These are phyloP conservation scores for Clohesyomyces aquaticus DNA, from an alignment of 495 filamentous ascomycete species.

Conservation along the genomic window DNA sequence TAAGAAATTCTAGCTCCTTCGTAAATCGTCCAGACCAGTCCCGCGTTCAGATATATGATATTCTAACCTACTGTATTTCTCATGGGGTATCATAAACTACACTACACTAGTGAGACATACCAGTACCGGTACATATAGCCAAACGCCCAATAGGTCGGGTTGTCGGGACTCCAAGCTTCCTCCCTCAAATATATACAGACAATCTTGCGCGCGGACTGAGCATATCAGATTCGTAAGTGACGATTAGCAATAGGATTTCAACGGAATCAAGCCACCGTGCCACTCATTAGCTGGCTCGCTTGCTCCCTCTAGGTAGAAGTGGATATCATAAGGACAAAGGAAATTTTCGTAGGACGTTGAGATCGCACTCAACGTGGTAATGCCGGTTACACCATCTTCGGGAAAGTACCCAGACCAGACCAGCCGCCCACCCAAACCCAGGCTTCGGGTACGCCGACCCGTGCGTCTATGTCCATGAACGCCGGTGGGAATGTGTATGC, in stretches of 20 bases:
- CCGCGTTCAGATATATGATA: too few species aligned
- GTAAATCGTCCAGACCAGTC: too few species aligned
- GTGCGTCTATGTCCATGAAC: neutral
- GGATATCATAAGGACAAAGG: conserved; percentile 22
- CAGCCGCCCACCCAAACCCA: too few species aligned
- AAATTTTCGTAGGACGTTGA: conserved; percentile 37
- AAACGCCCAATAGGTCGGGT: too few species aligned
- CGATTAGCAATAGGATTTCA: too few species aligned
- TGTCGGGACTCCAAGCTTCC: too few species aligned
- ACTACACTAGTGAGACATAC: neutral
- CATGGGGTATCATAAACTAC: neutral
- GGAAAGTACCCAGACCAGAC: too few species aligned
- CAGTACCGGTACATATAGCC: neutral
- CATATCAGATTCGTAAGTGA: neutral
- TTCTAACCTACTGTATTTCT: too few species aligned
- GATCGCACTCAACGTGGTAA: conserved; percentile 35
- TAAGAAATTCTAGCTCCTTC: too few species aligned
- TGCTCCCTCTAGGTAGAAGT: neutral
- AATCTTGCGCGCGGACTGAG: neutral
- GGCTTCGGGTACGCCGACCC: neutral
- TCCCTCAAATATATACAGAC: neutral
- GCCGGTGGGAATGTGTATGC: neutral
- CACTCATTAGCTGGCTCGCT: neutral
- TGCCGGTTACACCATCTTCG: conserved; percentile 24
- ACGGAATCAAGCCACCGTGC: neutral